Percentiles rank a stretch among this genome's conserved stretches.
Evolutionary conservation across 352 stramenopile genomes (phyloP).

Genomic region (Elongisporangium prolatum): DNA sequence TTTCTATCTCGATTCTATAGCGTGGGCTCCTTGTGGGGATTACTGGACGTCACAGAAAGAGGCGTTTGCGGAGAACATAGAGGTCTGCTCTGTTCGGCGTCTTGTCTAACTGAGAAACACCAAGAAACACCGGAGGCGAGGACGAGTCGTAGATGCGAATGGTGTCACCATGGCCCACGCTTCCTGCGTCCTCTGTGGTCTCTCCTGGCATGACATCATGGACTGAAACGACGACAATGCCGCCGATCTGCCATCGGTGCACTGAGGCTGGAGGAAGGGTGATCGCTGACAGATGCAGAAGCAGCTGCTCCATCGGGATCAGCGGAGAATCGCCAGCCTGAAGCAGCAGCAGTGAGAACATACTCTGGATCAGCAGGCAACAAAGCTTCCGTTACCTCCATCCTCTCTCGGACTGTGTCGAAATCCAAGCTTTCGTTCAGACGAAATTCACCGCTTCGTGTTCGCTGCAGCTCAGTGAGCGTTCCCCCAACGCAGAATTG

Average conservation of each 20-base stretch:
- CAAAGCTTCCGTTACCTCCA: constrained; percentile 25
- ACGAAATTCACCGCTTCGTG: constrained; percentile 52
- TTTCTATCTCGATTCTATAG: constrained; percentile 3
- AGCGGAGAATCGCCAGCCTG: constrained; percentile 34
- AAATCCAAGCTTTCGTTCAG: constrained; percentile 49
- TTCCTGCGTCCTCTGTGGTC: constrained; percentile 11
- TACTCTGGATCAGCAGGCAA: neutral
- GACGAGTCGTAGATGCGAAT: constrained; percentile 51
- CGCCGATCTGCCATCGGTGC: constrained; percentile 45
- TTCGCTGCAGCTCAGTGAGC: constrained; percentile 56
- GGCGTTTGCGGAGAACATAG: constrained; percentile 60
- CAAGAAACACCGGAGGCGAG: constrained; percentile 29
- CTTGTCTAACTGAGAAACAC: constrained; percentile 50
- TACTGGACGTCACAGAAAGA: constrained; percentile 40
- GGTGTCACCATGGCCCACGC: constrained; percentile 24
- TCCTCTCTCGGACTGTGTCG: constrained; percentile 37
- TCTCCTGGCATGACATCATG: constrained; percentile 16
- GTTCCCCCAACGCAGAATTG: constrained; percentile 56
- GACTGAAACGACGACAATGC: constrained; percentile 27
- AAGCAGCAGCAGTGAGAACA: constrained; percentile 4
- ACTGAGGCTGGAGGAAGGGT: constrained; percentile 20
- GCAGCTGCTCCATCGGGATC: constrained; percentile 48
- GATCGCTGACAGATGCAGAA: constrained; percentile 50
- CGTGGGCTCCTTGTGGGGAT: neutral
- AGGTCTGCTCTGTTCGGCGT: constrained; percentile 13